Conservation (phyloP, 495 filamentous ascomycete genomes). For the Halenospora varia region DNA sequence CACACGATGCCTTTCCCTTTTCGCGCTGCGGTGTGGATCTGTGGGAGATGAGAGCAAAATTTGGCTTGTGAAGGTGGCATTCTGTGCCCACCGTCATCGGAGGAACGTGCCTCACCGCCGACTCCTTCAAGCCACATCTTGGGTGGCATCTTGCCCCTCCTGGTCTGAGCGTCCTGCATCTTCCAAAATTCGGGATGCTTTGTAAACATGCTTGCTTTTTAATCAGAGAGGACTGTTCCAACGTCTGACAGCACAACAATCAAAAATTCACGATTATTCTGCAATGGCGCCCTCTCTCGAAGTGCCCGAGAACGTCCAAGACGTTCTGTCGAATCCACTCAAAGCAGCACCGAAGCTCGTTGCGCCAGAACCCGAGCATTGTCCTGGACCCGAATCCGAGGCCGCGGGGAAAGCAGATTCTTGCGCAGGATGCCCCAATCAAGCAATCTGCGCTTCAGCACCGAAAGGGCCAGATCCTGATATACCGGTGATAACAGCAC, state of each 20-base stretch:
- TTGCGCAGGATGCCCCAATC: conserved; percentile 93
- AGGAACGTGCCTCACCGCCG: neutral
- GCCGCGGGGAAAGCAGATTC: conserved; percentile 81
- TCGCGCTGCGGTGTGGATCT: neutral
- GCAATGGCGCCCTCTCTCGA: conserved; percentile 69
- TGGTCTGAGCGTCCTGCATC: neutral
- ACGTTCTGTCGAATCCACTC: conserved; percentile 62
- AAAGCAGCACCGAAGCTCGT: conserved; percentile 74
- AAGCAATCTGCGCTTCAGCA: conserved; percentile 87
- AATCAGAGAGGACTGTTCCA: too few relatives aligned
- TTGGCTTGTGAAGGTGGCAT: neutral
- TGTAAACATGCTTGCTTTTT: neutral
- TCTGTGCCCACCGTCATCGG: neutral
- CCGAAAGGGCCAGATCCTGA: conserved; percentile 97
- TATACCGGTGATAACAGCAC: conserved; percentile 78
- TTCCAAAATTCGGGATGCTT: neutral
- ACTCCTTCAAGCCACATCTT: neutral
- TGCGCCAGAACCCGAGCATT: conserved; percentile 94
- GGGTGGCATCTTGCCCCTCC: neutral
- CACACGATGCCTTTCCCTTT: neutral
- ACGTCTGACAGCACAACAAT: neutral
- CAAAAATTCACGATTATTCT: too few relatives aligned
- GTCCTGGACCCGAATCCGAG: conserved; percentile 88
- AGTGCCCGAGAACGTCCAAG: conserved; percentile 57
- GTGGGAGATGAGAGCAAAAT: neutral